Evolutionary conservation across 139 green algal genomes (phyloP).

Genomic region (Volvox africanus): DNA sequence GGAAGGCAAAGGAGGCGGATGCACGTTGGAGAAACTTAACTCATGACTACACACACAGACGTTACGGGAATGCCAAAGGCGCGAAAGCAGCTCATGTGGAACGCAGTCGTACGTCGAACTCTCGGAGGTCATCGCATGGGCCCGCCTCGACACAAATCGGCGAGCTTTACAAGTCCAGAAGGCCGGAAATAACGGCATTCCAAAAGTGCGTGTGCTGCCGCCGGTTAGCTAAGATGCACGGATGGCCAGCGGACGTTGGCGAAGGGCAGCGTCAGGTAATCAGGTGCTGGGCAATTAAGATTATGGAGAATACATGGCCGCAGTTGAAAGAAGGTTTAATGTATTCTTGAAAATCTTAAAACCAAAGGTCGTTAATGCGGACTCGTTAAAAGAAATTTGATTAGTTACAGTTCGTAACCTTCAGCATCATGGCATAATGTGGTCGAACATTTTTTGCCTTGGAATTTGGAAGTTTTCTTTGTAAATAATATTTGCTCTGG

Average conservation of each 20-base stretch:
- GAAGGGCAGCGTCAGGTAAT: neutral
- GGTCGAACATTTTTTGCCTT: conserved; percentile 20
- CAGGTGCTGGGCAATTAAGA: too few relatives aligned
- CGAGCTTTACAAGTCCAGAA: conserved; percentile 15
- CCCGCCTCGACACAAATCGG: too few relatives aligned
- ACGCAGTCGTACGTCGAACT: neutral
- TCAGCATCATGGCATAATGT: neutral
- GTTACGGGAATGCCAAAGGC: neutral
- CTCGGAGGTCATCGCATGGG: neutral
- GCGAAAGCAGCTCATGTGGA: neutral
- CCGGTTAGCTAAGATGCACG: neutral
- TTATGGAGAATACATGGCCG: too few relatives aligned
- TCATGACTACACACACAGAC: too few relatives aligned
- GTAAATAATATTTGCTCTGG: neutral
- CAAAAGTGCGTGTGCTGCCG: neutral
- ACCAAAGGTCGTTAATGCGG: neutral
- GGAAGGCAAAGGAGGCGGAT: neutral
- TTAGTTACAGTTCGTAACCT: neutral
- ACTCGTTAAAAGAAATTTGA: neutral
- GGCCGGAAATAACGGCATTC: neutral
- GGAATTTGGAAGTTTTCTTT: neutral
- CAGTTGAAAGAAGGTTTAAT: neutral
- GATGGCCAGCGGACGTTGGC: neutral
- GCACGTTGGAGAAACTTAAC: neutral
- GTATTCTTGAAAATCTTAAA: neutral